These are phyloP conservation scores for Leccinum subtestaceum DNA, from an alignment of 768 basidiomycete genomes.

Conservation along the genomic window DNA sequence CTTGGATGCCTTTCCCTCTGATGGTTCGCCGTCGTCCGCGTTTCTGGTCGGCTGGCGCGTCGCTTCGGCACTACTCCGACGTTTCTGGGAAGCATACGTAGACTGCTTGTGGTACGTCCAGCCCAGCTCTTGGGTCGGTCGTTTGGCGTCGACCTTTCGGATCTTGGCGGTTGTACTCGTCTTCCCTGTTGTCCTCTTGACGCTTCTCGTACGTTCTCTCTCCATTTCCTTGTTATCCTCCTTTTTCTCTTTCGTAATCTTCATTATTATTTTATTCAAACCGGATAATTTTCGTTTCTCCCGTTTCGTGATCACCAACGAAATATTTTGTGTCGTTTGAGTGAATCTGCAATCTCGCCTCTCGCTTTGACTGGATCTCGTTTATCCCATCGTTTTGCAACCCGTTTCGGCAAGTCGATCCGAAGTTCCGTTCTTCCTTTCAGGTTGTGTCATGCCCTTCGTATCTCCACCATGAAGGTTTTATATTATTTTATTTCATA, in stretches of 20 bases:
- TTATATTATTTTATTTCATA: neutral
- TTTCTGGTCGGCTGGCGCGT: constrained; percentile 18
- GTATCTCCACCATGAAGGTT: constrained; percentile 15
- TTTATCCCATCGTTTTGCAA: neutral
- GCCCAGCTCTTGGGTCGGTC: constrained; percentile 64
- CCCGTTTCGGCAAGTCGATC: constrained; percentile 13
- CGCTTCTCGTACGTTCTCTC: constrained; percentile 54
- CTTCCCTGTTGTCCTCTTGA: constrained; percentile 54
- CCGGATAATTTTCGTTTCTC: neutral
- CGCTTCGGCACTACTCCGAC: constrained; percentile 30
- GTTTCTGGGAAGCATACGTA: constrained; percentile 60
- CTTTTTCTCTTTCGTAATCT: constrained; percentile 9
- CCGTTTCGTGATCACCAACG: neutral
- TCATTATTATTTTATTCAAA: neutral
- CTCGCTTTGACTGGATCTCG: neutral
- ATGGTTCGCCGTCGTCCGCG: constrained; percentile 15
- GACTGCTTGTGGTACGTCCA: constrained; percentile 63
- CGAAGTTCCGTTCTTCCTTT: constrained; percentile 7
- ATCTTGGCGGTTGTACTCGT: constrained; percentile 55
- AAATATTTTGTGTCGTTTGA: constrained; percentile 2
- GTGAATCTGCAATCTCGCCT: constrained; percentile 1
- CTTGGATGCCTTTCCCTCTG: constrained; percentile 5
- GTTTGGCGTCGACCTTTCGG: constrained; percentile 60
- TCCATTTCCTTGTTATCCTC: constrained; percentile 5
- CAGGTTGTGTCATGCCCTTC: neutral